Conservation (phyloP, 2,329 filamentous ascomycete genomes). For the Stylonectria norvegica region DNA sequence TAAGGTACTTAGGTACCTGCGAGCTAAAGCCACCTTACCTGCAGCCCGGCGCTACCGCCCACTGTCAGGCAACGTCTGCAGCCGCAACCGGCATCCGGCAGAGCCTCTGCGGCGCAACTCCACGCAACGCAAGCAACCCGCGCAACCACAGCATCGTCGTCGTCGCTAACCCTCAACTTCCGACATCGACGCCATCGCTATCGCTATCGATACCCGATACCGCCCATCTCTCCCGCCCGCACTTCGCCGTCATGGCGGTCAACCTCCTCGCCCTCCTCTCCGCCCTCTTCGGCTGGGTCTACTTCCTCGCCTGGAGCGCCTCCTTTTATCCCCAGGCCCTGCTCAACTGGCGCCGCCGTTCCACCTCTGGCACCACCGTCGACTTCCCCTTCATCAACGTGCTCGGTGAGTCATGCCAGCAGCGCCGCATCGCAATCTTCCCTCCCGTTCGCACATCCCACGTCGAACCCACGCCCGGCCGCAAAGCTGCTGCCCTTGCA, state of each 20-base stretch:
- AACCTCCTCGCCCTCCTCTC: conserved; percentile 49
- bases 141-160: too few relatives aligned
- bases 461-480: conserved; percentile 5
- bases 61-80: too few relatives aligned
- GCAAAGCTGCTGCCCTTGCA: background rate
- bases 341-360: conserved; percentile 71
- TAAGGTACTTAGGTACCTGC: too few relatives aligned
- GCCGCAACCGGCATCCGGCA: too few relatives aligned
- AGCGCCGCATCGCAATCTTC: conserved; percentile 3
- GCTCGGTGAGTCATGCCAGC: conserved; percentile 42
- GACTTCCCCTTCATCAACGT: conserved; percentile 80
- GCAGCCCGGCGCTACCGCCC: too few relatives aligned
- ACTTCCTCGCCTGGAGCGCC: conserved; percentile 73
- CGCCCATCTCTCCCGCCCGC: too few relatives aligned
- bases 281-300: conserved; percentile 69
- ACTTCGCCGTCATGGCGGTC: conserved; percentile 20
- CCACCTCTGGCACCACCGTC: conserved; percentile 79
- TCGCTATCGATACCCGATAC: too few relatives aligned
- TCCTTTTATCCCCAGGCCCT: conserved; percentile 92
- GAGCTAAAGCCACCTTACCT: too few relatives aligned
- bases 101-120: too few relatives aligned
- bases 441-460: conserved; percentile 4
- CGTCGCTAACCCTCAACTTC: too few relatives aligned
- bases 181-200: too few relatives aligned
- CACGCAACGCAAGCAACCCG: too few relatives aligned